Conservation (phyloP, 495 filamentous ascomycete genomes). For the Hypoxylon cercidicola region DNA sequence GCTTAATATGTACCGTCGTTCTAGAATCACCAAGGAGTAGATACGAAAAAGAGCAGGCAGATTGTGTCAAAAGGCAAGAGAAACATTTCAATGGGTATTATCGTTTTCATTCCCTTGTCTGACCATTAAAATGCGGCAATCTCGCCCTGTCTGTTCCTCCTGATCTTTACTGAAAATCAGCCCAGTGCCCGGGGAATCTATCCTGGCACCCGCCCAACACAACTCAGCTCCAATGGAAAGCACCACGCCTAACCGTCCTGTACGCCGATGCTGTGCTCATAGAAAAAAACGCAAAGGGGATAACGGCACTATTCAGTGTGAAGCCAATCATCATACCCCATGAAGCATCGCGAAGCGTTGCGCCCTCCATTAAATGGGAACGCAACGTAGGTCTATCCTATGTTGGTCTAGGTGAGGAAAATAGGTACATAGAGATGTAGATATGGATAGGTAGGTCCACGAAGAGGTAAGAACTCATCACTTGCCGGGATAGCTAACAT, state of each 20-base stretch:
- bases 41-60: not conserved
- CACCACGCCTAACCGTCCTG: conserved; percentile 3
- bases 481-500: conserved; percentile 54
- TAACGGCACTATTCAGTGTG: conserved; percentile 15
- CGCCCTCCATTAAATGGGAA: not conserved
- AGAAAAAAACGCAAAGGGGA: conserved; percentile 11
- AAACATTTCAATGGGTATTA: not conserved
- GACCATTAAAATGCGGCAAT: conserved; percentile 21
- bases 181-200: conserved; percentile 22
- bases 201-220: conserved; percentile 1
- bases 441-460: not conserved
- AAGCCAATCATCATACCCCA: conserved; percentile 9
- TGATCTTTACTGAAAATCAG: conserved; percentile 12
- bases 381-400: not conserved
- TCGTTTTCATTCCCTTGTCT: not conserved
- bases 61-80: not conserved
- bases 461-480: conserved; percentile 17
- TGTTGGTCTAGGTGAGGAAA: not conserved
- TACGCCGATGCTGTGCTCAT: conserved; percentile 38
- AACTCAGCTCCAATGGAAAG: conserved; percentile 1
- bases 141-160: conserved; percentile 7
- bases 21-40: not conserved
- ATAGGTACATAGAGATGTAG: not conserved
- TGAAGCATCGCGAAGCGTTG: conserved; percentile 10
- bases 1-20: too few species aligned